Base-by-base conservation (phyloP, 805 yeast species). In the Brettanomyces anomalus region DNA sequence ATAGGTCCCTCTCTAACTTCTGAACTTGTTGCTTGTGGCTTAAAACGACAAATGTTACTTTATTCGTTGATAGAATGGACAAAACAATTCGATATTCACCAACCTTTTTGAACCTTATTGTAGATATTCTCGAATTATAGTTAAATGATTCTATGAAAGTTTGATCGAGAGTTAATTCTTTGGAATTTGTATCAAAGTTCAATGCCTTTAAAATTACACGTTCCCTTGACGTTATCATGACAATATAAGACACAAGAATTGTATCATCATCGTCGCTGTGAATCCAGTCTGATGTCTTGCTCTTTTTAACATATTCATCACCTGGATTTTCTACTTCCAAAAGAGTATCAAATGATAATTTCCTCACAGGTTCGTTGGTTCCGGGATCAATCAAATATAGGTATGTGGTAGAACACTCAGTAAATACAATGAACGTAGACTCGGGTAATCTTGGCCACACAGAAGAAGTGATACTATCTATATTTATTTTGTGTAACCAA, bases 261-360 rank as follows among this genome's bases (percentile, higher is more conserved):
- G 19, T 8, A 5, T 7, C 19, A n/a, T 30, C 11, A 11, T 14
- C 19, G 4, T 37, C 34, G 21, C 31, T 32, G 4, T 33, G 19
- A 7, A 32, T 35, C 55, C 55, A 52, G 5, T 40, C 46, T 4
- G 52, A 44, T 7, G 42, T 35, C 19, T 43, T 42, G 16, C 42
- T 39, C 11, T 42, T 41, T 15, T 45, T 13, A 8, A 38, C 44
- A 39, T 44, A 45, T 21, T 51, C 55, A 17, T 46, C 43, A 21
- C 6, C 43, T 8, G 33, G 33, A 8, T 19, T 33, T 5, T 14
- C 18, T 1, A 35, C 32, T 11, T 28, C 26, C 2, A 43, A 15
- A 2, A 38, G 43, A n/a, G 49, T 28, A 6, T 40, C 21, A 41
- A 46, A 44, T 19, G 40, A 40, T 2, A 30, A 17, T 10, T 31